Evolutionary conservation across 352 stramenopile genomes (phyloP), one percentile per base, ranked within the genome.

Genomic region (Thraustochytrium sp.): DNA sequence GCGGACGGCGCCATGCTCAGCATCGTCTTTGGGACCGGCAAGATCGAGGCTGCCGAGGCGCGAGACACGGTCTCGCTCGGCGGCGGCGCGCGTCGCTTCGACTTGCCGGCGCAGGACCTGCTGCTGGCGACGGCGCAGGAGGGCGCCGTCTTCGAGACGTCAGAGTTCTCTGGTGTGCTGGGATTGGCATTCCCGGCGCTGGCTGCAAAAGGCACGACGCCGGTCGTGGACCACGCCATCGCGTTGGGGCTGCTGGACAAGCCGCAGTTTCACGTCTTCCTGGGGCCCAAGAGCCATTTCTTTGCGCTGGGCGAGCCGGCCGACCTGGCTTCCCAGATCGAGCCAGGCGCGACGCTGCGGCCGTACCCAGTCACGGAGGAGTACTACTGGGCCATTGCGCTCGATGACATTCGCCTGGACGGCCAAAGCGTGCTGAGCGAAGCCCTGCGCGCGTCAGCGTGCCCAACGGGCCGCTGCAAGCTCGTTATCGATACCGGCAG

Each of bases 351-450:
- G 26, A 9, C 42, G 9, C 34, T 72, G 0, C 23, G 18, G 18
- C 11, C 8, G 26, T 38, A 75, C 40, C 68, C 68, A 18, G 53
- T 80, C 21, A 44, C 42, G 38, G 44, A 80, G 31, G 3, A 46
- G 42, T 44, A 80, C 26, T 80, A 80, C 26, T 80, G 68, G 68
- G 42, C 68, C 11, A 31, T 72, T 26, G 38, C 9, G 46, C 51
- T 80, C n/a, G 68, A 80, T 31, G 68, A 80, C 31, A 51, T 80
- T 40, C 68, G 76, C n/a, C 38, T 80, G 11, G 38, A 80, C 38
- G 53, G 53, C 13, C 16, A 80, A 34, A 75, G 44, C 23, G 11
- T 80, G 11, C 51, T 80, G 46, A 49, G 4, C 1, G 21, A 36
- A 8, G 68, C 76, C 21, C 5, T 3, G 29, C 3, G 31, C 9